These are phyloP conservation scores for Sporothrix protearum DNA, from an alignment of 2,329 filamentous ascomycete species.

Conservation along the genomic window DNA sequence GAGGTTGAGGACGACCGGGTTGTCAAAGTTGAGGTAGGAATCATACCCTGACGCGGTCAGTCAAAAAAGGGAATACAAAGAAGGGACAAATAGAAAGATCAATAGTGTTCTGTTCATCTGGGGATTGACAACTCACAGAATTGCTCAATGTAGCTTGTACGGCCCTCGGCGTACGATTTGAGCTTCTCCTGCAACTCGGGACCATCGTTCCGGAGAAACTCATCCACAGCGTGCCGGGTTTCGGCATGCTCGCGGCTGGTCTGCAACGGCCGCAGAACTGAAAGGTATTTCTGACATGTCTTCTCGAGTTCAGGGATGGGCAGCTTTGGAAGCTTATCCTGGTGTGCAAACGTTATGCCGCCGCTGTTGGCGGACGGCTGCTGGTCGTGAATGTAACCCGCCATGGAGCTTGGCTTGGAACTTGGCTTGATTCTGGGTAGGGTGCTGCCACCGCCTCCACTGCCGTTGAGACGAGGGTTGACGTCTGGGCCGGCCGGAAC, in stretches of 20 bases:
- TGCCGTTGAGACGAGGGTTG: constrained; percentile 34
- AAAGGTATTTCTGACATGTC: constrained; percentile 75
- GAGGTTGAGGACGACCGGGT: constrained; percentile 92
- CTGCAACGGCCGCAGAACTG: constrained; percentile 77
- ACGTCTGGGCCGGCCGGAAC: constrained; percentile 36
- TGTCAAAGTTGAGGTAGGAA: constrained; percentile 96
- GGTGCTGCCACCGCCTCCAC: constrained; percentile 18
- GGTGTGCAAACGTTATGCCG: constrained; percentile 82
- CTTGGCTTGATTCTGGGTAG: constrained; percentile 28
- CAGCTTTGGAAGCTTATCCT: constrained; percentile 84
- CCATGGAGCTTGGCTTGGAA: constrained; percentile 23
- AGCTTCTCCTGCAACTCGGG: constrained; percentile 82
- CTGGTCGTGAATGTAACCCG: constrained; percentile 44
- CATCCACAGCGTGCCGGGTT: constrained; percentile 71
- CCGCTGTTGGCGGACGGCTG: constrained; percentile 51
- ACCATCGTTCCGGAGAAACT: constrained; percentile 79
- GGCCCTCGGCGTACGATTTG: constrained; percentile 83
- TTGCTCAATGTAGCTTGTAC: constrained; percentile 96
- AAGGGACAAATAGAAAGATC: no score
- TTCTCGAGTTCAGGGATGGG: constrained; percentile 84
- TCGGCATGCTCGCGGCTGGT: constrained; percentile 76
- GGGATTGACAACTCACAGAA: constrained; percentile 70
- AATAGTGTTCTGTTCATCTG: background rate
- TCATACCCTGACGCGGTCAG: constrained; percentile 81
- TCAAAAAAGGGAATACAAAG: background rate